Conservation (phyloP, 2,329 filamentous ascomycete species). For the Colletotrichum sp. region DNA sequence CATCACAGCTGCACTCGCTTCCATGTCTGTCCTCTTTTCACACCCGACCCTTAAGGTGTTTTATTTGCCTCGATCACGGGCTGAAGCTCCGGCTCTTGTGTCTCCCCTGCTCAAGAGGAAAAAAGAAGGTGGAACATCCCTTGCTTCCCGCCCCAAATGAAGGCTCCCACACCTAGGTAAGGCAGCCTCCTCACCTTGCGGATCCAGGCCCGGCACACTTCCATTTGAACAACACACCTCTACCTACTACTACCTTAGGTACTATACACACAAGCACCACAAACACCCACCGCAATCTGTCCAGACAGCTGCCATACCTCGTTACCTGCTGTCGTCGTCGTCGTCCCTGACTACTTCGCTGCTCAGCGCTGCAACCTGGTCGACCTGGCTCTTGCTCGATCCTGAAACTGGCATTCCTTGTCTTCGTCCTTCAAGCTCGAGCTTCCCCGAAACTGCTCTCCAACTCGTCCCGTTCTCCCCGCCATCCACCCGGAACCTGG, state of each 20-base stretch:
- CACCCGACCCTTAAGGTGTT: not conserved
- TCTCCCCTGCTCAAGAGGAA: not conserved
- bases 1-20: not conserved
- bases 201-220: not conserved
- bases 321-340: not conserved
- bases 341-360: not conserved
- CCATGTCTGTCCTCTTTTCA: not conserved
- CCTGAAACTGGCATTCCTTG: constrained; percentile 16
- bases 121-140: not conserved
- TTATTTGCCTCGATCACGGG: not conserved
- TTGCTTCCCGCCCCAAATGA: not conserved
- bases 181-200: not conserved
- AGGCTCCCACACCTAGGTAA: not conserved
- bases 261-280: not conserved
- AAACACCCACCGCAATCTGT: not conserved
- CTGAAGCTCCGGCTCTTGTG: not conserved
- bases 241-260: not conserved
- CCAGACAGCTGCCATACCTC: not conserved
- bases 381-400: not conserved
- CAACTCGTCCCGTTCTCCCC: not conserved
- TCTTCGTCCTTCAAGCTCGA: not conserved
- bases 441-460: constrained; percentile 9
- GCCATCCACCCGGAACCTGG: not conserved
- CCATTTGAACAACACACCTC: not conserved
- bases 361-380: constrained; percentile 6